A percentile compares a stretch with the other conserved stretches of the same genome.
phyloP scores from a whole-genome alignment of 1,284 basidiomycete genomes.

The Pseudozyma sp. region DNA sequence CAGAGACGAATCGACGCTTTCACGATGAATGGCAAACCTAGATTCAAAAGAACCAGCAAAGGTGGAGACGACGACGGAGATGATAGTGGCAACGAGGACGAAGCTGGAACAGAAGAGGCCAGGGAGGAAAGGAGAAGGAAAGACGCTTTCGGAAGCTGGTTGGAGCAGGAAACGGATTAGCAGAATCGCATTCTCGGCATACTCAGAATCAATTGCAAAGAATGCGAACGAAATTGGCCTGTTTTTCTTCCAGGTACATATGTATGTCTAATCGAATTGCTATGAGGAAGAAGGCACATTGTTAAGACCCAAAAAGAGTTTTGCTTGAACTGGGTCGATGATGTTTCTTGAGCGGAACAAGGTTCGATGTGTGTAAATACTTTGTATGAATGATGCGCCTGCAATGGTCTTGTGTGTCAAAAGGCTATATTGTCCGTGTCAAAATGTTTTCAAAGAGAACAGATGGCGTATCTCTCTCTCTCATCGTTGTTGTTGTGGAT shows the following conservation, averaged over 20 bases:
- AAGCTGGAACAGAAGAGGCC: conserved; percentile 10
- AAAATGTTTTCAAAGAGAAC: no score
- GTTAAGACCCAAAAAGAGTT: no score
- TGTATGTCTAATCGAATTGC: no score
- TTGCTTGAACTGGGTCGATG: no score
- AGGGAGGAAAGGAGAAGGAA: conserved; percentile 8
- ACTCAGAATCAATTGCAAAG: not conserved
- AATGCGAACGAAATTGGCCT: not conserved
- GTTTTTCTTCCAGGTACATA: no score
- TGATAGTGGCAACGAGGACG: conserved; percentile 32
- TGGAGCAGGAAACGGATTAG: conserved; percentile 3
- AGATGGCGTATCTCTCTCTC: not conserved
- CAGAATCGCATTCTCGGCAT: not conserved
- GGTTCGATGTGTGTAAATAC: not conserved
- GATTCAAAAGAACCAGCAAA: conserved; percentile 77
- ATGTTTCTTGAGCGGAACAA: no score
- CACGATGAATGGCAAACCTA: conserved; percentile 82
- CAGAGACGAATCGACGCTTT: conserved; percentile 84
- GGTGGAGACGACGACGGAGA: conserved; percentile 49
- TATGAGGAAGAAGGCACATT: no score
- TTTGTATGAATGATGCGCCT: not conserved
- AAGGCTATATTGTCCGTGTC: no score
- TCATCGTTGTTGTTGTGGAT: not conserved
- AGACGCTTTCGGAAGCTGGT: conserved; percentile 35
- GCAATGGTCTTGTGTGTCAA: not conserved